Base-by-base conservation (phyloP, 1,139 yeast genomes). In the Hansenula sp. region DNA sequence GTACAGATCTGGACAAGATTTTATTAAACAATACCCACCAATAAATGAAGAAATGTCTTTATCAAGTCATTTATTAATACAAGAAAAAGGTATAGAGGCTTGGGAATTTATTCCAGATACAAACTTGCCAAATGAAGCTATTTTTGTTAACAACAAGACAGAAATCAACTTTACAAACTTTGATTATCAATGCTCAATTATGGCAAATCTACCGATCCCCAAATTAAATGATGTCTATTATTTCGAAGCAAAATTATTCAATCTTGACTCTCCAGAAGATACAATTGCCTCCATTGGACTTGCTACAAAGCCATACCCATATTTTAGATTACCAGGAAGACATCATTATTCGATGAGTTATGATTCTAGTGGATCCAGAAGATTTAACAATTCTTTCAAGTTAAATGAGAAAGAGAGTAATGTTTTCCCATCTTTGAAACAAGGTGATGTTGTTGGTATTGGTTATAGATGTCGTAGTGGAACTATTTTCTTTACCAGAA, bases 391-490 rank as follows among this genome's bases (percentile, higher is more conserved):
- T 57, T 95, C 97, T 1, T 85, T 83, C 47, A 64, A 68, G 36
- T 73, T 79, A 46, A 80, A 86, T 2, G 51, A 53, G 2, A 53
- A 57, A 9, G 54, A 64, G 32, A 73, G 80, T 11, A 75, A 78
- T 7, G 65, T 76, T 26, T 82, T 94, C 39, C 96, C 96, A 1
- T 77, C 77, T 20, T 67, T 89, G 37, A 72, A 73, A 41, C 89
- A 85, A 53, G 92, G 97, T 14, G 98, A 92, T 59, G 86, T 89
- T 4, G 82, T 92, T 16, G 98, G 98, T 0, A 82, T 90, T 47
- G 98, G 97, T 1, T 90, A 84, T 61, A 77, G 85, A 42, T 78
- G 87, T 4, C 69, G 84, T 18, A 69, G 85, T 0, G 97, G 97
- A 0, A 77, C 95, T 0, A 72, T 90, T 2, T 90, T 88, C 57